These are phyloP conservation scores for Protomyces inundatus DNA, from an alignment of 1,139 yeast genomes.

Conservation along the genomic window DNA sequence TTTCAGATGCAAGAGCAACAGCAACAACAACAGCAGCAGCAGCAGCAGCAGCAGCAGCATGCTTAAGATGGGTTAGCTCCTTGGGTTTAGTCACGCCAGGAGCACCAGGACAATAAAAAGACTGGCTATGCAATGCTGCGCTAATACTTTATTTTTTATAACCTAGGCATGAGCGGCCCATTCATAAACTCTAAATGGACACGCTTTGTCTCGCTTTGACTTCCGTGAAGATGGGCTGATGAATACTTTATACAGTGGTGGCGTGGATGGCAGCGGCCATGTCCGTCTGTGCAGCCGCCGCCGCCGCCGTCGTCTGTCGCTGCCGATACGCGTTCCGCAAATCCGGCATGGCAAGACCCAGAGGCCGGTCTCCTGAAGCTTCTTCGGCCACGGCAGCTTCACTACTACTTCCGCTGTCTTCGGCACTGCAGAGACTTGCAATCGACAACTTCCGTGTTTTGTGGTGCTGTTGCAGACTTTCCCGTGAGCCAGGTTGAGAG, in stretches of 20 bases:
- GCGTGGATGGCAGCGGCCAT: neutral
- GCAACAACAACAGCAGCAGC: neutral
- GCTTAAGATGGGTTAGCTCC: neutral
- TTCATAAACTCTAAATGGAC: no score
- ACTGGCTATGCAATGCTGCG: neutral
- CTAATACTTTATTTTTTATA: no score
- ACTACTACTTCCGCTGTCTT: neutral
- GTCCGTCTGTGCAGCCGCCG: neutral
- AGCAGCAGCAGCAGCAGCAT: neutral
- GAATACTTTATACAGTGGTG: neutral
- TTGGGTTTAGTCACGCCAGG: neutral
- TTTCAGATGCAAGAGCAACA: constrained; percentile 1
- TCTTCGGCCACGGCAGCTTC: neutral
- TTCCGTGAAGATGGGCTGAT: neutral
- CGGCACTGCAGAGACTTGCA: neutral
- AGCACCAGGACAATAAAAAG: neutral
- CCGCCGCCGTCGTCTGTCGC: no score
- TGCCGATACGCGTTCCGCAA: no score
- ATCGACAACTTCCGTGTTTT: neutral
- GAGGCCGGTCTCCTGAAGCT: neutral
- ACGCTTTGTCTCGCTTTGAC: no score
- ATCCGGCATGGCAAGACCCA: neutral
- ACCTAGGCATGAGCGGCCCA: no score
- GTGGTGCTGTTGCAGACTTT: no score
- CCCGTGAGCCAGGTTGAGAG: no score